phyloP scores from a whole-genome alignment of 768 basidiomycete genomes.

The Brasilioporus rufonigricans region DNA sequence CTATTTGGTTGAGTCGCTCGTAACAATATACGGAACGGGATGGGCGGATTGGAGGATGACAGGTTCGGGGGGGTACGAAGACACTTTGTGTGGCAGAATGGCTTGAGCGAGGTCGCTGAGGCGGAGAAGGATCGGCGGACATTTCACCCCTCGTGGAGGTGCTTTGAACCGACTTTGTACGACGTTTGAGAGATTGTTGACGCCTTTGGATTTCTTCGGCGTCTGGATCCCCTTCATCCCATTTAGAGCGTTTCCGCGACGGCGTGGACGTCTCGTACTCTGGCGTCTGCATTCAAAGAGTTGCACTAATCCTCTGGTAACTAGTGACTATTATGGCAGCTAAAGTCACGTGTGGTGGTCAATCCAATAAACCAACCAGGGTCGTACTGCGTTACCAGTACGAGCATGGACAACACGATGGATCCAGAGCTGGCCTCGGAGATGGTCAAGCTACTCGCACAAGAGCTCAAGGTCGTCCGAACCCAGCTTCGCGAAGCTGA shows the following conservation, averaged over 20 bases:
- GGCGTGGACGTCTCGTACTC: conserved; percentile 43
- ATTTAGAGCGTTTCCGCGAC: conserved; percentile 74
- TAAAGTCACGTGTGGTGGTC: conserved; percentile 12
- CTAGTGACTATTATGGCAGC: too few species aligned
- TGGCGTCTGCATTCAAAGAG: conserved; percentile 25
- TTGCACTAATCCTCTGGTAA: too few species aligned
- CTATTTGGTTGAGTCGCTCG: conserved; percentile 94
- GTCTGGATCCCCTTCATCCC: conserved; percentile 53
- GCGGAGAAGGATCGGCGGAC: conserved; percentile 16
- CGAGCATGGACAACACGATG: conserved; percentile 19
- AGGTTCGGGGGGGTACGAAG: conserved; percentile 72
- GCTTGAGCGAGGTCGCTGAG: conserved; percentile 11
- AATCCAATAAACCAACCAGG: not conserved
- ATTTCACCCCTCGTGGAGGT: conserved; percentile 10
- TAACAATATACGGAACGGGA: conserved; percentile 95
- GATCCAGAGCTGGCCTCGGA: conserved; percentile 28
- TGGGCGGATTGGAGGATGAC: conserved; percentile 76
- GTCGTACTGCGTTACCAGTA: not conserved
- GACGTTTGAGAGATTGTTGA: conserved; percentile 51
- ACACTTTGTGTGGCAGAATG: conserved; percentile 47
- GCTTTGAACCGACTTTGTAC: conserved; percentile 41
- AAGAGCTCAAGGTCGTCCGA: conserved; percentile 25
- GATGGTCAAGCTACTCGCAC: conserved; percentile 23
- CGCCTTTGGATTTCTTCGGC: conserved; percentile 34
- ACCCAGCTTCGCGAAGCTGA: conserved; percentile 22